Evolutionary conservation across 495 filamentous ascomycete species (phyloP).

Genomic region (Halenospora varia): DNA sequence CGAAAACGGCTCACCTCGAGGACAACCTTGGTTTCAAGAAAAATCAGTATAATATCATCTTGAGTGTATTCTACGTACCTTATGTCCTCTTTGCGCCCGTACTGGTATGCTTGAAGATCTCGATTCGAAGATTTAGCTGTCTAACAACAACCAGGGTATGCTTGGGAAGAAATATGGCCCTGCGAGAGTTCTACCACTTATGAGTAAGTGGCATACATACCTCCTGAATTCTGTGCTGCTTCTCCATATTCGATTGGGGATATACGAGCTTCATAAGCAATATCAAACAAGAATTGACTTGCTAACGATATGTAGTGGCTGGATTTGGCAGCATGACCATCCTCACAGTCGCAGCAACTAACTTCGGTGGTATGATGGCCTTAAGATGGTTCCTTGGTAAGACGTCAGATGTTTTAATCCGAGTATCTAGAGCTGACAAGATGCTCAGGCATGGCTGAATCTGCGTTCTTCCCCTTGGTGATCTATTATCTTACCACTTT

Average conservation of each 20-base stretch:
- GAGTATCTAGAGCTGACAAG: not conserved
- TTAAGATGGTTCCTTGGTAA: slow-evolving; percentile 36
- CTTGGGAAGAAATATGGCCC: slow-evolving; percentile 65
- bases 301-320: slow-evolving; percentile 2
- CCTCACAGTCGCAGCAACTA: slow-evolving; percentile 37
- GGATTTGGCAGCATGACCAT: not conserved
- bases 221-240: too few relatives aligned
- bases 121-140: too few relatives aligned
- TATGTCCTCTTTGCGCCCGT: slow-evolving; percentile 45
- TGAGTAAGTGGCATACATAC: slow-evolving; percentile 69
- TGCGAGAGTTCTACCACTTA: slow-evolving; percentile 55
- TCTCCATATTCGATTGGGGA: too few relatives aligned
- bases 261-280: too few relatives aligned
- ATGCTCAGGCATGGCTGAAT: slow-evolving; percentile 62
- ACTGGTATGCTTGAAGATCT: too few relatives aligned
- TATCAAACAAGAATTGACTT: slow-evolving; percentile 41
- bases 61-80: slow-evolving; percentile 75
- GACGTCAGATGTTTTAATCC: not conserved
- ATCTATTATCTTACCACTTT: slow-evolving; percentile 56
- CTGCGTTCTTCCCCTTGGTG: slow-evolving; percentile 71
- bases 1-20: slow-evolving; percentile 50
- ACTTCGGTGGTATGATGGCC: slow-evolving; percentile 64
- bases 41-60: slow-evolving; percentile 66
- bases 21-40: slow-evolving; percentile 51
- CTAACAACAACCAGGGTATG: slow-evolving; percentile 34